Conservation (phyloP, 2,329 filamentous ascomycete species). For the Sporothrix sp. region DNA sequence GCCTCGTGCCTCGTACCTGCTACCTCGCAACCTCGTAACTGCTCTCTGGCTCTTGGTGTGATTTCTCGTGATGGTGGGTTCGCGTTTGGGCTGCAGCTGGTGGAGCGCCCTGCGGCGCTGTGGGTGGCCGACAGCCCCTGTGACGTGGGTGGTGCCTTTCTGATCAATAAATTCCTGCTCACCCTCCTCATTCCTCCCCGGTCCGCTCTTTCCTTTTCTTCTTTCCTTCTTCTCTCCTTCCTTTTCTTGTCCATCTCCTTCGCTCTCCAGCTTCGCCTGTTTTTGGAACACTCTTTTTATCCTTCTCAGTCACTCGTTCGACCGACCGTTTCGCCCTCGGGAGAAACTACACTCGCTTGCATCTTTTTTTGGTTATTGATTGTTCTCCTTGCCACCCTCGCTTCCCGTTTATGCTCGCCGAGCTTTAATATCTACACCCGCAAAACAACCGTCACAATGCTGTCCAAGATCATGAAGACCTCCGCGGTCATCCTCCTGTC, state of each 20-base stretch:
- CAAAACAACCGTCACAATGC: conserved; percentile 26
- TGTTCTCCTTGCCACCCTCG: neutral
- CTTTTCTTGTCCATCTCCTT: neutral
- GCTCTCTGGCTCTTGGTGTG: neutral
- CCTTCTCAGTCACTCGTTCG: conserved; percentile 10
- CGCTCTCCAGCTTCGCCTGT: neutral
- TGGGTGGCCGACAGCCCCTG: too few species aligned
- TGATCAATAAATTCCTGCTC: conserved; percentile 4
- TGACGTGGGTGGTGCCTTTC: too few species aligned
- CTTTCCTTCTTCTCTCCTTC: neutral
- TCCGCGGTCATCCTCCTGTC: conserved; percentile 40
- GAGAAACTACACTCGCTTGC: conserved; percentile 8
- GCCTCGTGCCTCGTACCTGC: conserved; percentile 3
- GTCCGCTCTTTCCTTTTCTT: neutral
- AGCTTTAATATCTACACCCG: conserved; percentile 3
- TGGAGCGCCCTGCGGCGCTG: conserved; percentile 2
- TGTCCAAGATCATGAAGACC: conserved; percentile 37
- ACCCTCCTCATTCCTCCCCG: conserved; percentile 7
- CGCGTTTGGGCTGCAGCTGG: neutral
- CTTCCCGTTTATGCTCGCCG: neutral
- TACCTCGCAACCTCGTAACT: neutral
- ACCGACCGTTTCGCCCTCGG: neutral
- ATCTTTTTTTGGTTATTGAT: neutral
- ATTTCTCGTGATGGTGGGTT: conserved; percentile 9
- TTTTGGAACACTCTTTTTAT: neutral